Base-by-base conservation (phyloP, 2,329 filamentous ascomycete species). In the Beauveria varroae region DNA sequence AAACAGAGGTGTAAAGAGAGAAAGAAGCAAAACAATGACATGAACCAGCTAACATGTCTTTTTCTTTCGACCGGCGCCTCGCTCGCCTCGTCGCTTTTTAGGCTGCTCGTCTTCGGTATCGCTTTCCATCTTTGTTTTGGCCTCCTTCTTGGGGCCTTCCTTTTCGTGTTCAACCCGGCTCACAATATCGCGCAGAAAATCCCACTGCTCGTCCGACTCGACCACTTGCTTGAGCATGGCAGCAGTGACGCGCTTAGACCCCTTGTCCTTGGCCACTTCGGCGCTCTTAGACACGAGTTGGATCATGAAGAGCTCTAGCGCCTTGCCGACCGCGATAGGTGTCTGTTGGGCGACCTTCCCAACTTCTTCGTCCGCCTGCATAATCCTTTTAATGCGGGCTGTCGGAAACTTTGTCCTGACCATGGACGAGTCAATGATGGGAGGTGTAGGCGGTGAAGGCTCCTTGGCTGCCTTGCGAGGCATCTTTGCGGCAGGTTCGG, bases 341-440 rank as follows among this genome's bases (percentile, higher is more conserved):
- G 95, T 97, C 64, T 98, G 95, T 75, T 99, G 95, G 4, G 95
- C 93, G 10, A 99, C 95, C 77, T 99, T 99, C 64, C 95, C 95
- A 0, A 99, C 93, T 73, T 99, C 95, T 71, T 99, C 95, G 71
- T 99, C 95, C 12, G 93, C 93, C 76, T 99, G 95, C 95, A 99
- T 98, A 70, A 99, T 98, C 57, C 95, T 87, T 81, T 99, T 99
- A 79, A 99, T 99, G 64, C 95, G 85, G 16, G 95, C 95, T 37
- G 96, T 96, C 1, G 95, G 95, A 70, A 99, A 99, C 70, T 97
- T 97, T 40, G 93, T 98, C 75, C 86, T 90, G 68, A 99, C 91
- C 49, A 91, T 81, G 74, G 76, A 96, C 76, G 74, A 84, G 73
- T 76, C 86, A 68, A 84, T 75, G 49, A 73, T 72, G 34, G 74